Evolutionary conservation across 108 stramenopile genomes (phyloP), one percentile per base, ranked within the genome.

Genomic region (Seminavis robusta): DNA sequence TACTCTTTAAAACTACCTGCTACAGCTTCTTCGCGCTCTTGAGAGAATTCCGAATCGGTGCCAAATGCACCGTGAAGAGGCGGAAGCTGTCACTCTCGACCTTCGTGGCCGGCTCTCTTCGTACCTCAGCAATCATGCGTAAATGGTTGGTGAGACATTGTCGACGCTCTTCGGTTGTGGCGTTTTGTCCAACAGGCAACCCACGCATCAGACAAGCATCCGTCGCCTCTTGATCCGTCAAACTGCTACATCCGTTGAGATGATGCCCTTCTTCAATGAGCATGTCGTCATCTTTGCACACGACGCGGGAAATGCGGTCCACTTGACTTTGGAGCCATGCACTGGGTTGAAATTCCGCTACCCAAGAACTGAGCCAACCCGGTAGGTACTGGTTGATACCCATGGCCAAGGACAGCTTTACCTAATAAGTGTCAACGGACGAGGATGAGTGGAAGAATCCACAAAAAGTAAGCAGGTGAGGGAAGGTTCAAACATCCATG

Each of bases 161-260:
- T n/a, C 65, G 65, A 33, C 33, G 47, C 26, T 45, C 42, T 9
- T 44, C 24, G 32, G 26, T 38, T 17, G 56, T 25, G 10, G 7
- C 46, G 45, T 45, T 8, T n/a, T n/a, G n/a, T n/a, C n/a, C n/a
- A 20, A 61, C 30, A 0, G 67, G 67, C 21, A 69, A 39, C 24
- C 52, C 60, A 15, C 67, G 37, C 52, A 61, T 25, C 21, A 55
- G 27, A 47, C 60, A 61, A 7, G 67, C 67, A 30, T 69, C 67
- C 29, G 36, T 6, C 7, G 47, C 52, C 30, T 69, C 67, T 29
- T 34, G 26, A 2, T 69, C 52, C 3, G 67, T 67, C 32, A 59
- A n/a, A 1, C 3, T 1, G 11, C 15, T 23, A 23, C 62, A 52
- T 10, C 23, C 16, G 20, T 41, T 2, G 1, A 6, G 5, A 21